These are phyloP conservation scores for Aspergillus nidulans DNA, from an alignment of 495 filamentous ascomycete species.

Conservation along the genomic window DNA sequence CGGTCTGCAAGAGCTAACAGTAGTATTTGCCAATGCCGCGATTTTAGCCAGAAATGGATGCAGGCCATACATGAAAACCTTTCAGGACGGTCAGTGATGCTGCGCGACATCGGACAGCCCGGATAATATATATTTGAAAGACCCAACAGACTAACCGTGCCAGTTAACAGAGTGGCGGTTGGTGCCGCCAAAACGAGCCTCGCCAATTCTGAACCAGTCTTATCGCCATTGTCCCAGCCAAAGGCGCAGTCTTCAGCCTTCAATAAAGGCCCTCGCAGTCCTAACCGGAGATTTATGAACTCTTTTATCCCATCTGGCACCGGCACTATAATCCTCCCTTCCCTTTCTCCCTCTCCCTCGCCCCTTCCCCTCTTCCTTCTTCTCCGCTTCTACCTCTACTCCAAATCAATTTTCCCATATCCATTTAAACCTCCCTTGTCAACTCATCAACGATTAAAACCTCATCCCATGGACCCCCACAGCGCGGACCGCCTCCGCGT, in stretches of 20 bases:
- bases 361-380: neutral
- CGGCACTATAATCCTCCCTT: neutral
- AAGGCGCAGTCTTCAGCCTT: neutral
- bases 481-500: constrained; percentile 17
- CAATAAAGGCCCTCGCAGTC: neutral
- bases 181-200: neutral
- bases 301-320: neutral
- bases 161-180: neutral
- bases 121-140: neutral
- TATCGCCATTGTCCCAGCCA: constrained; percentile 5
- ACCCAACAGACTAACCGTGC: neutral
- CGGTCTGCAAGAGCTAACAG: neutral
- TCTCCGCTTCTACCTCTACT: neutral
- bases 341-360: neutral
- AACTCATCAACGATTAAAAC: neutral
- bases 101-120: neutral
- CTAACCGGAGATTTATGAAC: neutral
- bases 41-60: neutral
- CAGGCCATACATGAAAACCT: neutral
- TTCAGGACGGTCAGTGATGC: neutral
- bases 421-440: neutral
- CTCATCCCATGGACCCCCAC: constrained; percentile 22
- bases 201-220: too few species aligned
- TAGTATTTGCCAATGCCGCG: too few species aligned
- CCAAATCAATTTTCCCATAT: too few species aligned